Evolutionary conservation across 495 filamentous ascomycete species (phyloP).

Genomic region (Aspergillus biplanus): DNA sequence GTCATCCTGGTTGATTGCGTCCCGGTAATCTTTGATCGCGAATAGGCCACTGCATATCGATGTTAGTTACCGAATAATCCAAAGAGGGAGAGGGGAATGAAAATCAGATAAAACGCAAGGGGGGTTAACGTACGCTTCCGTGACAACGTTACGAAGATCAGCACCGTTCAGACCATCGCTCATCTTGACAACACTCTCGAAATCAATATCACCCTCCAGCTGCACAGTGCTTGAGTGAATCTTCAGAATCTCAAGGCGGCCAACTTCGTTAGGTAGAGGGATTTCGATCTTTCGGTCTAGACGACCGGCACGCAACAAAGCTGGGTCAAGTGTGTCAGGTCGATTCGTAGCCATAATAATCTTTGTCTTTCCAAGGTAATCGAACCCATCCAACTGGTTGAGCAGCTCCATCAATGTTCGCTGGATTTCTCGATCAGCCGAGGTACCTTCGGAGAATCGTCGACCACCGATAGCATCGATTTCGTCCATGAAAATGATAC

Average conservation of each 20-base stretch:
- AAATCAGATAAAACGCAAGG: neutral
- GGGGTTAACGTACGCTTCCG: conserved; percentile 82
- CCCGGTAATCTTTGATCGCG: conserved; percentile 95
- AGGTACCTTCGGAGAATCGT: conserved; percentile 97
- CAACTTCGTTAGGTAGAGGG: conserved; percentile 97
- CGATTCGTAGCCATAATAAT: conserved; percentile 99
- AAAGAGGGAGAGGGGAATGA: neutral
- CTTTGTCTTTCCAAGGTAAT: conserved; percentile 99
- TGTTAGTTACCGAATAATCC: conserved; percentile 29
- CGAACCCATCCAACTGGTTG: conserved; percentile 98
- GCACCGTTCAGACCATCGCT: conserved; percentile 97
- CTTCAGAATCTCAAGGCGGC: conserved; percentile 96
- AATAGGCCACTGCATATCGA: conserved; percentile 73
- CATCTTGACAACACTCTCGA: conserved; percentile 99
- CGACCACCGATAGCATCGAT: conserved; percentile 99
- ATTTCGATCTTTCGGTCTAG: conserved; percentile 99
- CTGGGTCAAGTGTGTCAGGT: conserved; percentile 96
- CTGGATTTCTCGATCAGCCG: conserved; percentile 97
- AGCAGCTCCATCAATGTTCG: conserved; percentile 98
- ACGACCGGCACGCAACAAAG: conserved; percentile 88
- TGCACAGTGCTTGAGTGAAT: conserved; percentile 89
- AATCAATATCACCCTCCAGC: conserved; percentile 95
- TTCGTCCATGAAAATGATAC: conserved; percentile 99
- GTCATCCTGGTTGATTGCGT: conserved; percentile 96
- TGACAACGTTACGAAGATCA: conserved; percentile 96